Evolutionary conservation across 1,284 basidiomycete genomes (phyloP).

Genomic region (Melampsora americana): DNA sequence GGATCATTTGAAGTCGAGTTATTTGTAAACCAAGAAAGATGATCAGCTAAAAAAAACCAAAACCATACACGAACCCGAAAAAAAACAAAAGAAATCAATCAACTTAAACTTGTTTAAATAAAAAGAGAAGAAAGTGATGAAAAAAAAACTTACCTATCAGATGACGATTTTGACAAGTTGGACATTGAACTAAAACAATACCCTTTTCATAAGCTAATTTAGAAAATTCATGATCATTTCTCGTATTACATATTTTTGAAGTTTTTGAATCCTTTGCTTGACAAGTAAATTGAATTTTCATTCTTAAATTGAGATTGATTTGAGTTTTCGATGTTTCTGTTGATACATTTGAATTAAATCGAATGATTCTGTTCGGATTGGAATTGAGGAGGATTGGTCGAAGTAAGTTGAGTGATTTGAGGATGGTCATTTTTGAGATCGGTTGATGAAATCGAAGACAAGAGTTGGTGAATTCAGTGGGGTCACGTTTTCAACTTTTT

Average conservation of each 20-base stretch:
- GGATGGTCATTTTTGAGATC: no score
- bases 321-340: conserved; percentile 43
- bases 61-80: background rate
- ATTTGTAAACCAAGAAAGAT: conserved; percentile 34
- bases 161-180: conserved; percentile 80
- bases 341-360: conserved; percentile 76
- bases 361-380: no score
- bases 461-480: no score
- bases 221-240: conserved; percentile 84
- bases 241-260: conserved; percentile 66
- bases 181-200: conserved; percentile 87
- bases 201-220: conserved; percentile 79
- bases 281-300: background rate
- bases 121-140: conserved; percentile 5
- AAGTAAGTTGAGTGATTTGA: no score
- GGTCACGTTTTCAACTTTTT: no score
- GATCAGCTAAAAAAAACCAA: conserved; percentile 14
- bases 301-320: background rate
- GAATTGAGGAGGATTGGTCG: no score
- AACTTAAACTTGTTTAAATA: background rate
- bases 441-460: no score
- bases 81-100: no score
- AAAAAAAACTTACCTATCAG: conserved; percentile 50
- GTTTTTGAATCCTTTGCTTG: no score
- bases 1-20: conserved; percentile 33